Evolutionary conservation across 208 protist genomes (phyloP), one percentile per base, ranked within the genome.

Genomic region (Trypanosoma boissoni): DNA sequence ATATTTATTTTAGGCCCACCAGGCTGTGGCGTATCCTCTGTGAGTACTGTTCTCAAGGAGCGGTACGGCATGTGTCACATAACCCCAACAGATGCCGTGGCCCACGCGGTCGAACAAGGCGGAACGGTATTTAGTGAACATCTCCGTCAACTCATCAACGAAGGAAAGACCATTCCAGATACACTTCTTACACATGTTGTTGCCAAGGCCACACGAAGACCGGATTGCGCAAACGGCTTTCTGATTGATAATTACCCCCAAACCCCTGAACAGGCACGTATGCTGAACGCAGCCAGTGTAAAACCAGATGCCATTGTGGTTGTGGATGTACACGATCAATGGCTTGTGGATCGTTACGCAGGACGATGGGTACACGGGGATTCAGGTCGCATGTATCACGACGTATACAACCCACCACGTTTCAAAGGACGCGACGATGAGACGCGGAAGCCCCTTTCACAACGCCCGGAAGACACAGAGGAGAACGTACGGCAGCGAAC

Each of bases 371-470:
- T 95, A 27, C 96, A 98, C 78, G 60, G 72, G 12, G 72, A 43
- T 16, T 91, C 78, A 20, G 93, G 93, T 1, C 80, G 96, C n/a
- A 78, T 88, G 37, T 98, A 98, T 55, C 89, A 98, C 80, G 78
- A 72, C 6, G 26, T 84, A 23, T 97, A 93, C 86, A 86, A 89
- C 72, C 94, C 95, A 12, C 94, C 96, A 7, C 83, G 85, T 50
- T 72, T 80, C 8, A 58, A 74, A 3, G 83, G 84, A 42, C 80
- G 84, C 29, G 94, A 98, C 61, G 94, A 98, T 66, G 61, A 94
- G 43, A 98, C 94, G 4, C 87, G 92, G 7, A 89, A 98, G 63
- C 68, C 72, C 36, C 86, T 98, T 0, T 72, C 86, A 44, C 87
- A 97, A 67, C 68, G 90, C 26, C 46, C 67, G 7, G 94, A 97